phyloP scores from a whole-genome alignment of 129 eudicot species.

The Lonicera japonica region DNA sequence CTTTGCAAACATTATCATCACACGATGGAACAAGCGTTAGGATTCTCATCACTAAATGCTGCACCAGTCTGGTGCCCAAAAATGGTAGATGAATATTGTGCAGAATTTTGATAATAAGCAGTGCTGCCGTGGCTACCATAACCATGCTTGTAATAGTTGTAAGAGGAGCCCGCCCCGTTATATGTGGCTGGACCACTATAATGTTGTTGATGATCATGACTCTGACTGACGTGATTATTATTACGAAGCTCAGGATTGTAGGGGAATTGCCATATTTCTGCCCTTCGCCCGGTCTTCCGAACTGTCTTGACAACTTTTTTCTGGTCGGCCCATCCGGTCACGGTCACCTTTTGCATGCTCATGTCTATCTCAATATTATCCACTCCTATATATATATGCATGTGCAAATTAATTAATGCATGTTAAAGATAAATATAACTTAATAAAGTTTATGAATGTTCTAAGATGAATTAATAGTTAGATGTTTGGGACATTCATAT shows the following conservation, averaged over 20 bases:
- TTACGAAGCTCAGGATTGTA: conserved; percentile 58
- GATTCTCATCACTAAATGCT: conserved; percentile 74
- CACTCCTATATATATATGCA: conserved; percentile 36
- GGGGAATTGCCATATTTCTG: conserved; percentile 73
- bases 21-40: conserved; percentile 52
- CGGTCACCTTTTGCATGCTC: conserved; percentile 74
- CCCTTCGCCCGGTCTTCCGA: conserved; percentile 59
- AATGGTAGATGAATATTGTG: conserved; percentile 10
- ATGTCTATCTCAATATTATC: conserved; percentile 66
- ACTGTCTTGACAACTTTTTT: conserved; percentile 63
- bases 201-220: conserved; percentile 23
- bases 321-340: conserved; percentile 54
- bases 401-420: too few relatives aligned
- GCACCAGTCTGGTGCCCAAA: conserved; percentile 63
- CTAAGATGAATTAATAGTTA: too few relatives aligned
- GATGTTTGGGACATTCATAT: too few relatives aligned
- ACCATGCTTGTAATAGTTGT: conserved; percentile 83
- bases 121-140: conserved; percentile 27
- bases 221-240: conserved; percentile 30
- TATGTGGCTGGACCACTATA: conserved; percentile 26
- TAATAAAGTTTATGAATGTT: too few relatives aligned
- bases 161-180: conserved; percentile 36
- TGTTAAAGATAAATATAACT: too few relatives aligned
- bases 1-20: background rate
- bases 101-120: conserved; percentile 4